Base-by-base conservation (phyloP, 2,329 filamentous ascomycete genomes). In the Endoconidiophora polonica region DNA sequence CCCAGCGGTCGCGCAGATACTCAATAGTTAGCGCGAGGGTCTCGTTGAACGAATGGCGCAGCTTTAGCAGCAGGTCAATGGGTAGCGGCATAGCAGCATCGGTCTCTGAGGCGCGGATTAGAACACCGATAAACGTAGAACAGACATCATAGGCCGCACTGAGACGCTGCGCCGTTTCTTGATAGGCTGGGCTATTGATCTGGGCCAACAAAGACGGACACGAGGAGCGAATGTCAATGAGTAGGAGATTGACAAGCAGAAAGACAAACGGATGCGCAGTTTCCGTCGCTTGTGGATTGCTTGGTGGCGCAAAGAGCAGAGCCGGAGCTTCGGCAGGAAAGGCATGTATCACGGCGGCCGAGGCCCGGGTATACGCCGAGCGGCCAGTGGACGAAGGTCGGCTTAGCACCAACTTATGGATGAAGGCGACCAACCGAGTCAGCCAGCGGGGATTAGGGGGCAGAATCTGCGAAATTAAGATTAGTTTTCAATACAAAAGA, bases 1-100 rank as follows among this genome's bases (percentile, higher is more conserved):
- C 80, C 76, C 77, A 83, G n/a, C 79, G 66, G 58, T 84, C 81
- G 39, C 79, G 72, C 1, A 84, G 67, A 59, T 78, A 80, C 61
- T 83, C 80, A 53, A 79, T 70, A 0, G 73, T 71, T 1, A 79
- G 62, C 0, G 76, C 76, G 58, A 83, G 69, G 3, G 79, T 77
- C 57, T 84, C 80, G 1, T 72, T 68, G 46, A 83, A 70, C 49
- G 71, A 66, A 46, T 70, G 74, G 38, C 77, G 71, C 4, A 83
- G 63, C 56, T 76, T 77, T 12, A 83, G 65, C 23, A 84, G 68
- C 22, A 72, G 69, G 4, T 62, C 61, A 4, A 59, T 54, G 3
- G 60, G 61, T 10, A 54, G 45, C 4, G 40, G 16, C 22, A 45
- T 42, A 9, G 10, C 26, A 12, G 55, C 40, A 22, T 63, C 58